Percentiles rank a stretch among this genome's conserved stretches.
phyloP scores from a whole-genome alignment of 306 rosid species.

The Rosa chinensis region DNA sequence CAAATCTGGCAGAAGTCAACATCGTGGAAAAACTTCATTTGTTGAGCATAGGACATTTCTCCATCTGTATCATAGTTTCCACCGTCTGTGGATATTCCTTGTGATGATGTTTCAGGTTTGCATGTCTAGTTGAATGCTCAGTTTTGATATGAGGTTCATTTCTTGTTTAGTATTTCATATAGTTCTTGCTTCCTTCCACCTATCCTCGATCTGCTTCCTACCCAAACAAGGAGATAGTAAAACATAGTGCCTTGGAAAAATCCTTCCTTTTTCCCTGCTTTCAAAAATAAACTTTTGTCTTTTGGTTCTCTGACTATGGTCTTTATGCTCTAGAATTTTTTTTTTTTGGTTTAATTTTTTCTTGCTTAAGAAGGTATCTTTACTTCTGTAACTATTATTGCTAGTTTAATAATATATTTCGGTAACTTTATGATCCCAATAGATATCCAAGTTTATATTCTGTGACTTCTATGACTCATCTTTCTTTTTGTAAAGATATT shows the following conservation, averaged over 20 bases:
- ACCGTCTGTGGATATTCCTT: constrained; percentile 93
- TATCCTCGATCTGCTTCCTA: background rate
- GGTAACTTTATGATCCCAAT: background rate
- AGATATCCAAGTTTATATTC: background rate
- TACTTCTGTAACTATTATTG: background rate
- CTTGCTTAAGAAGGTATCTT: background rate
- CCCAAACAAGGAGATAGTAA: background rate
- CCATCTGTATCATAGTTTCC: constrained; percentile 94
- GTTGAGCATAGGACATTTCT: constrained; percentile 96
- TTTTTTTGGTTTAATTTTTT: background rate
- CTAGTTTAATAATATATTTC: background rate
- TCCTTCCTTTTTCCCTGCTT: background rate
- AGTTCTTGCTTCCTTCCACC: background rate
- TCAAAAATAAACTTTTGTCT: background rate
- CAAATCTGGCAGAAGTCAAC: constrained; percentile 50
- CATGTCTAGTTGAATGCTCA: background rate
- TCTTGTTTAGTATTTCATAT: background rate
- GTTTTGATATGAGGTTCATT: background rate
- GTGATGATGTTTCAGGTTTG: constrained; percentile 97
- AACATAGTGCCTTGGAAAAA: background rate
- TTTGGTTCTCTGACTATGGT: background rate
- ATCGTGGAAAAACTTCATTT: constrained; percentile 88
- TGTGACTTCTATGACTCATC: background rate
- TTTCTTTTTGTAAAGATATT: background rate
- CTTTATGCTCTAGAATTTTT: background rate